These are phyloP conservation scores for Hortiboletus campestris DNA, from an alignment of 768 basidiomycete genomes.

Conservation along the genomic window DNA sequence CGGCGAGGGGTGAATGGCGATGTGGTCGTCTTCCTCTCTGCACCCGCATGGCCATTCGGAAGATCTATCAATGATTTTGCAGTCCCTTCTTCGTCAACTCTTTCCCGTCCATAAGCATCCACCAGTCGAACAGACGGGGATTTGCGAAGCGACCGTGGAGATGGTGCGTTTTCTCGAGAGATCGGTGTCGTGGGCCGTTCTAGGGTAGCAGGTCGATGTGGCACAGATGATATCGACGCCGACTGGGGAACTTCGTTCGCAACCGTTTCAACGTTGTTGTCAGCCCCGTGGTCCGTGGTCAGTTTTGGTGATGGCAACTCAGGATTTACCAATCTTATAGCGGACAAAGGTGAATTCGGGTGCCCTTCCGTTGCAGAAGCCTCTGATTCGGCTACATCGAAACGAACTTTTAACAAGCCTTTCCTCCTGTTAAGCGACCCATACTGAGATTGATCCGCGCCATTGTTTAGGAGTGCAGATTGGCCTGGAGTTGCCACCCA, in stretches of 20 bases:
- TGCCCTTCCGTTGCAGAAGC: constrained; percentile 31
- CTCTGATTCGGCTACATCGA: constrained; percentile 48
- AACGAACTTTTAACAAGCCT: constrained; percentile 69
- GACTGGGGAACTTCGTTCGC: constrained; percentile 3
- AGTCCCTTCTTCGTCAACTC: constrained; percentile 17
- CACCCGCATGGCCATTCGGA: constrained; percentile 18
- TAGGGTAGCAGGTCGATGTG: constrained; percentile 18
- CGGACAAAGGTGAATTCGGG: constrained; percentile 26
- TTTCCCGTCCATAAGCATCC: constrained; percentile 67
- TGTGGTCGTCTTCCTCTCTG: constrained; percentile 10
- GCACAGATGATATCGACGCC: background rate
- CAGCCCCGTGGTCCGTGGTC: constrained; percentile 1
- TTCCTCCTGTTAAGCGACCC: constrained; percentile 43
- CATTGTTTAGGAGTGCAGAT: constrained; percentile 16
- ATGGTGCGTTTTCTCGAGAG: constrained; percentile 24
- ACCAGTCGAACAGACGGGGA: constrained; percentile 59
- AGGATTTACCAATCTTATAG: constrained; percentile 25
- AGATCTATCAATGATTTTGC: background rate
- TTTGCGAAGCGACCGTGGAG: constrained; percentile 41
- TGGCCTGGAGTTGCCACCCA: constrained; percentile 59
- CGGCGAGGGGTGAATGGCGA: constrained; percentile 26
- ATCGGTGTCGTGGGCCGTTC: constrained; percentile 25
- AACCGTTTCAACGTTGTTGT: constrained; percentile 3
- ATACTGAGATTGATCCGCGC: constrained; percentile 28
- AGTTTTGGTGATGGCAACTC: constrained; percentile 14